Percentiles rank a stretch among this genome's conserved stretches.
These are phyloP conservation scores for Fusarium armeniacum DNA, from an alignment of 2,329 filamentous ascomycete genomes.

Conservation along the genomic window DNA sequence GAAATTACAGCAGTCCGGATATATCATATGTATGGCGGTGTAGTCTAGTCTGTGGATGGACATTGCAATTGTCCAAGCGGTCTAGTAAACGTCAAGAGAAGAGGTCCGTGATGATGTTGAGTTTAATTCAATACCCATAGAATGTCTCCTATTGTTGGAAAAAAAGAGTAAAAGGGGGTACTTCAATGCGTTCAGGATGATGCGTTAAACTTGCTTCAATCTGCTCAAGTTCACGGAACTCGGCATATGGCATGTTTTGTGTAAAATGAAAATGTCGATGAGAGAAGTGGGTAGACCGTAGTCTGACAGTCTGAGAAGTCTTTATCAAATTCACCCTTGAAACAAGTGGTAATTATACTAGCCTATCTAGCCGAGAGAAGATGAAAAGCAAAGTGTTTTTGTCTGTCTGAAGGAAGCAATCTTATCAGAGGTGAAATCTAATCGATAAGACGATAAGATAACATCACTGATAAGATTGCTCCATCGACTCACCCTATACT, in stretches of 20 bases:
- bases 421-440: not conserved
- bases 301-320: constrained; percentile 3
- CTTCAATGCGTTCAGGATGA: not conserved
- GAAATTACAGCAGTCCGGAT: not conserved
- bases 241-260: constrained; percentile 13
- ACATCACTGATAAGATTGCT: rapidly evolving
- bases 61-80: not conserved
- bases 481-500: not conserved
- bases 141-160: not conserved
- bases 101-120: not conserved
- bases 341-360: constrained; percentile 6
- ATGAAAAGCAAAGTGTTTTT: not conserved
- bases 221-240: constrained; percentile 5
- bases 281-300: not conserved
- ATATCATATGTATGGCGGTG: not conserved
- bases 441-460: constrained; percentile 4
- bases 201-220: not conserved
- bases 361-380: not conserved
- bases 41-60: not conserved
- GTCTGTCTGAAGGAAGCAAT: too few species aligned
- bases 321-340: constrained; percentile 9
- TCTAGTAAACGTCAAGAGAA: not conserved
- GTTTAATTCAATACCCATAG: not conserved
- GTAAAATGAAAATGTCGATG: not conserved
- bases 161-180: not conserved